phyloP scores from a whole-genome alignment of 208 protist species.

The Trypanosoma melophagium region DNA sequence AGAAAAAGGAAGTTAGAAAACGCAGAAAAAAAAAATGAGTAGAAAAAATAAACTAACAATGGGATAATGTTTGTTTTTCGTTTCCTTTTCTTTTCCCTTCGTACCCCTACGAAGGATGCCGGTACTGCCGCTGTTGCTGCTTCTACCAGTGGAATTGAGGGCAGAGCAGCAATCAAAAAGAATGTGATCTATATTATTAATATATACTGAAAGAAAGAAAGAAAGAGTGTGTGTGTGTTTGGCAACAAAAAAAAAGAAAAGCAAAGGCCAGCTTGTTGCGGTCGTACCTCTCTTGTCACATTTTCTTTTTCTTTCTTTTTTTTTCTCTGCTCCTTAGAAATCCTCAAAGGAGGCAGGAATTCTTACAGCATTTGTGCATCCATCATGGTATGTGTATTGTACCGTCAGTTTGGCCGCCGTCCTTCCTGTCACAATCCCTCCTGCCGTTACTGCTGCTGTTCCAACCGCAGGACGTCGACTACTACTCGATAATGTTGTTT shows the following conservation, averaged over 20 bases:
- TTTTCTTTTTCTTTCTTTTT: conserved; percentile 7
- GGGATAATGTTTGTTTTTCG: too few relatives aligned
- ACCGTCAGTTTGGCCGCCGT: conserved; percentile 16
- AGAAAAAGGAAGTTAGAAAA: conserved; percentile 4
- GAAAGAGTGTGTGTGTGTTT: too few relatives aligned
- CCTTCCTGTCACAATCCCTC: conserved; percentile 11
- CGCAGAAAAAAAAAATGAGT: not conserved
- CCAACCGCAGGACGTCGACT: not conserved
- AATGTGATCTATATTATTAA: too few relatives aligned
- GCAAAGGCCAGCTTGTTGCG: too few relatives aligned
- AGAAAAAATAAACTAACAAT: not conserved
- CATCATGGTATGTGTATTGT: conserved; percentile 77
- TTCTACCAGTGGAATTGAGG: too few relatives aligned
- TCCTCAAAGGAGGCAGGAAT: conserved; percentile 66
- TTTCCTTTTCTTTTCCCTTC: conserved; percentile 1
- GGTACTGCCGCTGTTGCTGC: too few relatives aligned
- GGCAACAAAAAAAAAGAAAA: too few relatives aligned
- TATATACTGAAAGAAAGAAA: too few relatives aligned
- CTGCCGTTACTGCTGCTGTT: conserved; percentile 14
- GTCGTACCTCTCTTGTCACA: not conserved
- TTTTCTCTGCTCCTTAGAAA: conserved; percentile 42
- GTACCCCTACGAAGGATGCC: too few relatives aligned
- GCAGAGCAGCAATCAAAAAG: too few relatives aligned
- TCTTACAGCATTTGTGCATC: conserved; percentile 81
- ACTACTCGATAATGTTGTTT: conserved; percentile 1